A percentile compares a stretch with the other conserved stretches of the same genome.
Evolutionary conservation across 768 basidiomycete species (phyloP).

Genomic region (Harrya chromipes): DNA sequence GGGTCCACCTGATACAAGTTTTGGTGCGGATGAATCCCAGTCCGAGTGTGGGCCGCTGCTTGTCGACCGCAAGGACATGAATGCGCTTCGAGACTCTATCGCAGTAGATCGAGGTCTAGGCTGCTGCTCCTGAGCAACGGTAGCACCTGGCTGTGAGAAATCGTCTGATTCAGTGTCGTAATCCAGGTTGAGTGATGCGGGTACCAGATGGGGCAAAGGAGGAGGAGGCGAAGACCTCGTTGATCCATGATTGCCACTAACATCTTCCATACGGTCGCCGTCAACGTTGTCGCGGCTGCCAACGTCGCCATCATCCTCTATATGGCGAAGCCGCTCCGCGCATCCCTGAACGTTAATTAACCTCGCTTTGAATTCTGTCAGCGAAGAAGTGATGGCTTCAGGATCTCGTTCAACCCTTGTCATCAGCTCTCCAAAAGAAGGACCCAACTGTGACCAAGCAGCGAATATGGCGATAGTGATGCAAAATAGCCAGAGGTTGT

Average conservation of each 20-base stretch:
- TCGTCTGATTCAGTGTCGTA: conserved; percentile 18
- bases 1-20: background rate
- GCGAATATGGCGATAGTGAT: conserved; percentile 28
- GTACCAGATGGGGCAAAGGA: conserved; percentile 22
- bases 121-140: conserved; percentile 1
- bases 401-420: conserved; percentile 10
- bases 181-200: conserved; percentile 9
- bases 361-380: conserved; percentile 22
- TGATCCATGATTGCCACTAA: conserved; percentile 23
- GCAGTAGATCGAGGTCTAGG: conserved; percentile 2
- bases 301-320: conserved; percentile 9
- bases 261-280: conserved; percentile 14
- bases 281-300: conserved; percentile 3
- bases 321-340: conserved; percentile 17
- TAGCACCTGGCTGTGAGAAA: conserved; percentile 8
- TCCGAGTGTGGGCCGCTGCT: background rate
- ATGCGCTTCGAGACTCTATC: background rate
- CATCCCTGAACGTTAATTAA: conserved; percentile 26
- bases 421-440: conserved; percentile 16
- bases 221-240: conserved; percentile 4
- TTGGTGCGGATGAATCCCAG: background rate
- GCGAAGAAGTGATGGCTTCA: conserved; percentile 8
- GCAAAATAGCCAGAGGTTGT: conserved; percentile 48
- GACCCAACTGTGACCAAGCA: conserved; percentile 5
- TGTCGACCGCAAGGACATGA: conserved; percentile 3